These are phyloP conservation scores for Paraphysoderma sedebokerense DNA, from an alignment of 371 early-diverging fungal genomes.

Conservation along the genomic window DNA sequence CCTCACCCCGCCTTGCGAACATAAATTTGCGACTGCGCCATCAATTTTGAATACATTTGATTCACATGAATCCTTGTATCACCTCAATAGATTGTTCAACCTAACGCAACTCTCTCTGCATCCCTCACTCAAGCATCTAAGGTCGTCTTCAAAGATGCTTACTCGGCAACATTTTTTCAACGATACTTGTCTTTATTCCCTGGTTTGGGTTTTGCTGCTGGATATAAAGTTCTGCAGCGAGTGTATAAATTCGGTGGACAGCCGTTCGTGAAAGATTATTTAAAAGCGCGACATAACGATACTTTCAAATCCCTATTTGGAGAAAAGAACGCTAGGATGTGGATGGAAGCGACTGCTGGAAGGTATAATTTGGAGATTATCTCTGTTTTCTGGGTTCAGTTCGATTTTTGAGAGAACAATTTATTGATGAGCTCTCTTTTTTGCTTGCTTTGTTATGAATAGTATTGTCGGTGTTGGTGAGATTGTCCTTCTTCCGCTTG, in stretches of 20 bases:
- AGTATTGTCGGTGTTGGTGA: slow-evolving; percentile 93
- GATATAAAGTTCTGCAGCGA: slow-evolving; percentile 87
- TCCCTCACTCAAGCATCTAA: slow-evolving; percentile 40
- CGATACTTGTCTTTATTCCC: slow-evolving; percentile 91
- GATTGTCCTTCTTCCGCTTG: slow-evolving; percentile 84
- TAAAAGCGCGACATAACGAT: slow-evolving; percentile 58
- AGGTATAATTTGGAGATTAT: slow-evolving; percentile 12
- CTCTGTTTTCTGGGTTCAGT: neutral
- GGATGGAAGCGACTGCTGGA: slow-evolving; percentile 95
- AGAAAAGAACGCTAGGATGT: slow-evolving; percentile 81
- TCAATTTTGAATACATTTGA: neutral
- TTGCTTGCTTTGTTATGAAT: no score
- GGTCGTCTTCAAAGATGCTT: slow-evolving; percentile 79
- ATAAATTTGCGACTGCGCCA: neutral
- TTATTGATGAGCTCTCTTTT: neutral
- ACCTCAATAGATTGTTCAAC: slow-evolving; percentile 34
- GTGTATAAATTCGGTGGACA: slow-evolving; percentile 97
- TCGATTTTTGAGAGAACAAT: neutral
- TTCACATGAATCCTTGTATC: neutral
- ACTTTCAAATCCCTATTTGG: slow-evolving; percentile 68
- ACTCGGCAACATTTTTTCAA: slow-evolving; percentile 39
- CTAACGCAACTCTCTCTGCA: slow-evolving; percentile 33
- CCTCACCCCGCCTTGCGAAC: neutral
- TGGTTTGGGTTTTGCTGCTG: slow-evolving; percentile 91
- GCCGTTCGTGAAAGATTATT: slow-evolving; percentile 82